These are phyloP conservation scores for Syzygium aqueum DNA, from an alignment of 345 rosid species.

Conservation along the genomic window DNA sequence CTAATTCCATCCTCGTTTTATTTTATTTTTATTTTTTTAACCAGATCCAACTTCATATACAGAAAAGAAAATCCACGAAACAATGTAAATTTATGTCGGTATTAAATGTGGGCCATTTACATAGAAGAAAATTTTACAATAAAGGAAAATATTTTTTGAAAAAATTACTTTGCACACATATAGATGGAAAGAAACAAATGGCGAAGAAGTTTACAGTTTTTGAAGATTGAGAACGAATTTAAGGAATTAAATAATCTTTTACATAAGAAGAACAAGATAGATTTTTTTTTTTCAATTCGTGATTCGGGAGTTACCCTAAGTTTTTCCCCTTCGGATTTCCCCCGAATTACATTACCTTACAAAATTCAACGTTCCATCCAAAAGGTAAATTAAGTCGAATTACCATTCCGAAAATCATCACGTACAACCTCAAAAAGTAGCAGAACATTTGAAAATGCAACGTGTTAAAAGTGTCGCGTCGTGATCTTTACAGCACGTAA, in stretches of 20 bases:
- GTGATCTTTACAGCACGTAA: neutral
- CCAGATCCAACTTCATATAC: fast-evolving
- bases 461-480: neutral
- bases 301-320: neutral
- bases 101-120: too few species aligned
- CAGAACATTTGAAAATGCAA: neutral
- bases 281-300: neutral
- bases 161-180: too few species aligned
- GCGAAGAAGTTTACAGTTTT: neutral
- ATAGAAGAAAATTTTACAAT: too few species aligned
- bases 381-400: neutral
- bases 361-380: neutral
- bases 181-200: too few species aligned
- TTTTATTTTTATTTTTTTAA: neutral
- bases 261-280: neutral
- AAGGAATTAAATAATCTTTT: neutral
- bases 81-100: too few species aligned
- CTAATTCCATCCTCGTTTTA: neutral
- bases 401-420: neutral
- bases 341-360: neutral
- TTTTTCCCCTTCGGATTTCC: neutral
- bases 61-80: too few species aligned
- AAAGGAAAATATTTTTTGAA: too few species aligned
- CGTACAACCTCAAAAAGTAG: neutral
- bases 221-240: fast-evolving